phyloP scores from a whole-genome alignment of 495 filamentous ascomycete genomes.

The Viridothelium virens region DNA sequence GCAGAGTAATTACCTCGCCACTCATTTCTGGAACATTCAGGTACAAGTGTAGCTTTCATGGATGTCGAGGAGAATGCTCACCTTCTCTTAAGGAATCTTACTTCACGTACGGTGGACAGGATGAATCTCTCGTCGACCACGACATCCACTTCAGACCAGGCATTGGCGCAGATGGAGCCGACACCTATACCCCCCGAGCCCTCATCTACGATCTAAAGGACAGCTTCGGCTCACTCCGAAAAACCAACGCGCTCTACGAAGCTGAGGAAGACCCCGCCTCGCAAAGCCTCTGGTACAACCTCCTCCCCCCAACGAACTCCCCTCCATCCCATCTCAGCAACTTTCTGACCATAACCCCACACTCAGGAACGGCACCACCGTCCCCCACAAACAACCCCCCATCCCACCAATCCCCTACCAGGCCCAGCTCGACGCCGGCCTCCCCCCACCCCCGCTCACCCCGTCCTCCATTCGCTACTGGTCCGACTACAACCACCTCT shows the following conservation, averaged over 20 bases:
- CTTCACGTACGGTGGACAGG: constrained; percentile 73
- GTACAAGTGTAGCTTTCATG: too few relatives aligned
- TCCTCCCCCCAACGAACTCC: not conserved
- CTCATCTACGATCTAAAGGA: constrained; percentile 93
- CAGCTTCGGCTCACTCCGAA: constrained; percentile 78
- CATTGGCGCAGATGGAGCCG: constrained; percentile 69
- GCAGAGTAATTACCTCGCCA: constrained; percentile 87
- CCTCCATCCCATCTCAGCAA: not conserved
- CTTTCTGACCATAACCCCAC: not conserved
- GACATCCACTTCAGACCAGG: constrained; percentile 87
- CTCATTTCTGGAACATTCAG: constrained; percentile 97
- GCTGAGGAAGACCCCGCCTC: constrained; percentile 40
- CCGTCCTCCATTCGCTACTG: constrained; percentile 76
- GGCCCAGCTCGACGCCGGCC: constrained; percentile 62
- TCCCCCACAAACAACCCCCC: constrained; percentile 55
- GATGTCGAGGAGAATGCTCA: too few relatives aligned
- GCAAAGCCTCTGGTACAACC: constrained; percentile 54
- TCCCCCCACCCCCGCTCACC: constrained; percentile 53
- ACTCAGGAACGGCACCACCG: constrained; percentile 59
- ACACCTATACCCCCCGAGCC: constrained; percentile 86
- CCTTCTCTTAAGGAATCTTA: constrained; percentile 75
- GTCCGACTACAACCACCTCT: constrained; percentile 89
- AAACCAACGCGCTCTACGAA: constrained; percentile 87
- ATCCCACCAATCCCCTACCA: constrained; percentile 71
- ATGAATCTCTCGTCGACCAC: constrained; percentile 71